A percentile compares a stretch with the other conserved stretches of the same genome.
Evolutionary conservation across 192 early-diverging fungal genomes (phyloP).

Genomic region (Podila epigama): DNA sequence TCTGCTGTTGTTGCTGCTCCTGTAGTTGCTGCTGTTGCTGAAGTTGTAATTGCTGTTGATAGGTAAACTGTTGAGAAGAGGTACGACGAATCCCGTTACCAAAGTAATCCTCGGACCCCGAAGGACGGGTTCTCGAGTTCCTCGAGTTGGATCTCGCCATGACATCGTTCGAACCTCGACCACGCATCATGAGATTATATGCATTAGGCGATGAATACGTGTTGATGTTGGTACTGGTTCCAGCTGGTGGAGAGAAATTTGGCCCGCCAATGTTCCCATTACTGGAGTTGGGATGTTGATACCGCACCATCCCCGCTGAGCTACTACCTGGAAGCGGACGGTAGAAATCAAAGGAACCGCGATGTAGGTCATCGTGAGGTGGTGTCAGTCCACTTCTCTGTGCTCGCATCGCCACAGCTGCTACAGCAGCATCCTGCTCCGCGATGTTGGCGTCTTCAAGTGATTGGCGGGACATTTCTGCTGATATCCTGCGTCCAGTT

Average conservation of each 20-base stretch:
- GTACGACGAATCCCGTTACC: slow-evolving; percentile 4
- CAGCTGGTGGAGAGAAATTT: neutral
- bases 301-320: neutral
- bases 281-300: slow-evolving; percentile 11
- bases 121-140: slow-evolving; percentile 9
- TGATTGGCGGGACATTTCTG: slow-evolving; percentile 15
- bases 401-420: slow-evolving; percentile 33
- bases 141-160: slow-evolving; percentile 24
- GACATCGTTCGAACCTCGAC: slow-evolving; percentile 32
- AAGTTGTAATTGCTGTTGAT: neutral
- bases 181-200: slow-evolving; percentile 39
- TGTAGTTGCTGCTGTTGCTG: neutral
- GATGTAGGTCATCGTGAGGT: slow-evolving; percentile 21
- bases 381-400: slow-evolving; percentile 17
- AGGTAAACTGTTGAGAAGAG: slow-evolving; percentile 10
- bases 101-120: slow-evolving; percentile 24
- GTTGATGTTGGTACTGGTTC: too few species aligned
- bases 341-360: slow-evolving; percentile 24
- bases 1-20: neutral
- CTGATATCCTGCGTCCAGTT: slow-evolving; percentile 1
- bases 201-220: slow-evolving; percentile 17
- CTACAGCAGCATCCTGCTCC: slow-evolving; percentile 41
- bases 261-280: neutral
- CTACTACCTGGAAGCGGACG: slow-evolving; percentile 1
- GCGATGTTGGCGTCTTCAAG: slow-evolving; percentile 36